These are phyloP conservation scores for Neonothopanus nambi DNA, from an alignment of 1,284 basidiomycete species.

Conservation along the genomic window DNA sequence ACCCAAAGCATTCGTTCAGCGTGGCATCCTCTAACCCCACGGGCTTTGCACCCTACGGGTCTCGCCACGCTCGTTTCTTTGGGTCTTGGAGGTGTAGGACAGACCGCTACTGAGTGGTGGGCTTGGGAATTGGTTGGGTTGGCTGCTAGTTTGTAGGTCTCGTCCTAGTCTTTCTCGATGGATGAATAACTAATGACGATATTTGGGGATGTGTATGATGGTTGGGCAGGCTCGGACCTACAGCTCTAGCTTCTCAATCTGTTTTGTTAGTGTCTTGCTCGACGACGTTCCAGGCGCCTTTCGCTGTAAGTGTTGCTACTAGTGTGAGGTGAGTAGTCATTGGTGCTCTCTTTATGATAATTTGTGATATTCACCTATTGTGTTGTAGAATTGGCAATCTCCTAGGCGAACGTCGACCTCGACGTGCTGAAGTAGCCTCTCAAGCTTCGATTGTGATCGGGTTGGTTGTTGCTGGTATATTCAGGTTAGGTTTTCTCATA, in stretches of 20 bases:
- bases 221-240: conserved; percentile 47
- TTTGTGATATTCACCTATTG: not conserved
- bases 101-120: conserved; percentile 44
- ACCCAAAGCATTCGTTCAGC: not conserved
- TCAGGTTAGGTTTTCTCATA: too few species aligned
- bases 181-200: too few species aligned
- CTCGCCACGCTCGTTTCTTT: conserved; percentile 2
- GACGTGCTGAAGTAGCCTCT: conserved; percentile 66
- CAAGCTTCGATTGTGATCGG: conserved; percentile 64
- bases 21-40: not conserved
- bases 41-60: conserved; percentile 8
- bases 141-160: conserved; percentile 57
- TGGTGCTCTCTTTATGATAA: not conserved
- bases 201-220: not conserved
- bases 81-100: conserved; percentile 12
- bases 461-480: conserved; percentile 24
- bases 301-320: conserved; percentile 76
- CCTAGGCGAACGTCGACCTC: conserved; percentile 70
- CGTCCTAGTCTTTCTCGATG: not conserved
- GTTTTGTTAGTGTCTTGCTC: conserved; percentile 74
- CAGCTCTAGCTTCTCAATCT: conserved; percentile 69
- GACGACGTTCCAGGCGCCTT: conserved; percentile 85
- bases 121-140: conserved; percentile 79
- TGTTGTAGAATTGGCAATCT: conserved; percentile 79
- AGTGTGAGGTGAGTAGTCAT: conserved; percentile 68